Evolutionary conservation across 371 early-diverging fungal species (phyloP), one percentile per base, ranked within the genome.

Genomic region (Mycotypha africana): DNA sequence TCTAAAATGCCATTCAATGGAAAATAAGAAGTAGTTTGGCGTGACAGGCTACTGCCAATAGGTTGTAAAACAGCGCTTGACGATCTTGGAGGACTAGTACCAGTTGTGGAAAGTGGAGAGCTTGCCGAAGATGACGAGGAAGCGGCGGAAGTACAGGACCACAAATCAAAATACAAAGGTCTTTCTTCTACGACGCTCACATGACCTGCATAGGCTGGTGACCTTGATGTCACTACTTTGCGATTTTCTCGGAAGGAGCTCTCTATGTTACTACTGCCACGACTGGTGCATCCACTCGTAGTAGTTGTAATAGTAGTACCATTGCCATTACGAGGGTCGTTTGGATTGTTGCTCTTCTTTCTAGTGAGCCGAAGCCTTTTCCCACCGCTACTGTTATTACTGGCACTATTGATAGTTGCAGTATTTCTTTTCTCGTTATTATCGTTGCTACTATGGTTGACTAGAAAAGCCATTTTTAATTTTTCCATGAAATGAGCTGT

Each of bases 201-300:
- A 20, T 22, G 9, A 33, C 16, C 11, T 20, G 44, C 15, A 11
- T 22, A 16, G 19, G 16, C 10, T 12, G 54, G 53, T 30, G 56
- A 58, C 34, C 43, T 47, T 37, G 62, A 60, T 35, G 62, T 59
- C n/a, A 60, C 66, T 62, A 65, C 63, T 43, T 62, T 62, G 12
- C 65, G 47, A 22, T 70, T 70, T 35, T 65, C 70, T 2, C 65
- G 60, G 17, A 69, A 26, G 21, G 56, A 59, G 11, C 45, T 45
- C 34, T 4, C 6, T 14, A 23, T 15, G 12, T 28, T 28, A 28
- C 30, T 28, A 12, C 30, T 28, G 6, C 12, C 30, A 28, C 30
- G 6, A n/a, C n/a, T n/a, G n/a, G n/a, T n/a, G n/a, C n/a, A n/a
- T n/a, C n/a, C n/a, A n/a, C n/a, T n/a, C n/a, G n/a, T n/a, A n/a